A percentile compares a stretch with the other conserved stretches of the same genome.
Evolutionary conservation across 2,329 filamentous ascomycete genomes (phyloP).

Genomic region (Aspergillus sp.): DNA sequence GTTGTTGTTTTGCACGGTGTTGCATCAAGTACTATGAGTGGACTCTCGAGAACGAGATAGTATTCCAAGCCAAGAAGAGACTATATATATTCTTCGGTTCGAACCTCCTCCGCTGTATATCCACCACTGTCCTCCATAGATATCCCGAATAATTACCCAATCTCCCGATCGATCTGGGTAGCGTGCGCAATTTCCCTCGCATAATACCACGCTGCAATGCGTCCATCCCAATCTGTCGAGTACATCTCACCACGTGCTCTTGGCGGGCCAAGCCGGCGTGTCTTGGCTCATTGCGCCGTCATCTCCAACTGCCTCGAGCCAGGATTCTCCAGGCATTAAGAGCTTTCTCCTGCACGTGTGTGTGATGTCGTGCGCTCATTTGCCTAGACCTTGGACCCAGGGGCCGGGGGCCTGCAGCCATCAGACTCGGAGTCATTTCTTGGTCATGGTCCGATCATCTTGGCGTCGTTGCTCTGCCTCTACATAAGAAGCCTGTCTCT

Average conservation of each 20-base stretch:
- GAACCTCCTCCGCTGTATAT: too few relatives aligned
- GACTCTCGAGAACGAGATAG: too few relatives aligned
- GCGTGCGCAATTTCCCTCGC: too few relatives aligned
- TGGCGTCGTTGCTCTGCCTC: neutral
- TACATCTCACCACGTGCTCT: conserved; percentile 7
- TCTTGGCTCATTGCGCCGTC: conserved; percentile 5
- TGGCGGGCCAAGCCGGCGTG: conserved; percentile 10
- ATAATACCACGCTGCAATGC: too few relatives aligned
- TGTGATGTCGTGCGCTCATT: conserved; percentile 8
- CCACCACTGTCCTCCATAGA: too few relatives aligned
- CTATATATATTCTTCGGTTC: too few relatives aligned
- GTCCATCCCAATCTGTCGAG: neutral
- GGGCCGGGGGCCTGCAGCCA: neutral
- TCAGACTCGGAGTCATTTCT: neutral
- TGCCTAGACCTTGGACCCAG: neutral
- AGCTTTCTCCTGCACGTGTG: conserved; percentile 14
- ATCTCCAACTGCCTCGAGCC: neutral
- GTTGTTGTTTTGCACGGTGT: too few relatives aligned
- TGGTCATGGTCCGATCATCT: neutral
- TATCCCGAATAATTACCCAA: neutral
- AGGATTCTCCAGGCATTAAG: conserved; percentile 4
- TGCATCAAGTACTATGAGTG: too few relatives aligned
- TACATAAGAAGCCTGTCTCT: neutral
- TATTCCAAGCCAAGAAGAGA: too few relatives aligned
- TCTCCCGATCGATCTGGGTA: neutral